Evolutionary conservation across 1,284 basidiomycete genomes (phyloP), one percentile per base, ranked within the genome.

Genomic region (Tilletia horrida): DNA sequence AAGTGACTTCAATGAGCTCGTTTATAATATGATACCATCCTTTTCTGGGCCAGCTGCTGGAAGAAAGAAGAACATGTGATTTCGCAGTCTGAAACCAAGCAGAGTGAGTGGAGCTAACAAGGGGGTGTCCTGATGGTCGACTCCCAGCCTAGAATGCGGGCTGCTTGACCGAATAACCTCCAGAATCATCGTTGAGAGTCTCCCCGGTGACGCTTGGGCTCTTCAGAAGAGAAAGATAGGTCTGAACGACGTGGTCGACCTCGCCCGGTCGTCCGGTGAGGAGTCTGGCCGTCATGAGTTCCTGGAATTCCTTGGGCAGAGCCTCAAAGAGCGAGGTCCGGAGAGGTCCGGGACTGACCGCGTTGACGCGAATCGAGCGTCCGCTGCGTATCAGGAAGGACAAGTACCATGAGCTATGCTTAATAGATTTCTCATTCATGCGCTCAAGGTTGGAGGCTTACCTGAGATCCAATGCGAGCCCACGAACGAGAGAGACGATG

Each of bases 211-310:
- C 25, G 48, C 8, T 50, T 4, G 48, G 48, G 25, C 16, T 50
- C 48, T 50, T 50, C 48, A 50, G 25, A 27, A 50, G 48, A 16
- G n/a, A 50, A 14, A 50, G 48, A 50, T 50, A 50, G 25, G 48
- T 50, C 48, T 50, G 48, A 4, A 27, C 48, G 25, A 50, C 25
- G n/a, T 50, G 48, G 8, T 21, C 48, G n/a, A 27, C n/a, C n/a
- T 21, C 25, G n/a, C n/a, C 48, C 25, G 25, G 6, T 4, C 25
- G n/a, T 50, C 25, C 25, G 16, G 48, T 50, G 6, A 50, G 48
- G n/a, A 27, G n/a, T 14, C 25, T 27, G 4, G n/a, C n/a, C 4
- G n/a, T 21, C 48, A 50, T 21, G 6, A 27, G 25, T 4, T 50
- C 16, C 48, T 50, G 48, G 48, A 50, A 6, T 14, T 50, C 48